Base-by-base conservation (phyloP, 371 early-diverging fungal species). In the Mortierella sp. region DNA sequence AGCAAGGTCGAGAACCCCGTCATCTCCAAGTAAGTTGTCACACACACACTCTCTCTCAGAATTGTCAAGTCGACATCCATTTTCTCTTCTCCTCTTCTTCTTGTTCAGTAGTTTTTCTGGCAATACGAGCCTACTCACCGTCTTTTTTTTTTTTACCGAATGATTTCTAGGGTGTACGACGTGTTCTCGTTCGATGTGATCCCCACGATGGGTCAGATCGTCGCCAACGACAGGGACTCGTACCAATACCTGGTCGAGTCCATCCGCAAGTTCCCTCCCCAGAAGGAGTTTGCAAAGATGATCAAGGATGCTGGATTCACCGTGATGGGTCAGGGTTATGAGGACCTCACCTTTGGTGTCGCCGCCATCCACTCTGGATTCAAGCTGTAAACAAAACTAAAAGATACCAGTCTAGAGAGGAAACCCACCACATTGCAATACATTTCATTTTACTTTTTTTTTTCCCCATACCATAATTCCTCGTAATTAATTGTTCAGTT, bases 201-300 rank as follows among this genome's bases (percentile, higher is more conserved):
- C 73, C 99, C 99, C 2, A 87, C 88, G 10, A 85, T 99, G 61
- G 99, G 99, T 37, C 93, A 94, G 78, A 76, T 95, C 37, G 92
- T 99, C 67, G 98, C 99, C 22, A 90, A 93, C 53, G 99, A 99
- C 85, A 93, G 95, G 34, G 94, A 93, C 41, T 97, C 97, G 37
- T 99, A 99, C 85, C 95, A 97, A 86, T 99, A 99, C 80, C 90
- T 99, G n/a, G 99, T 99, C n/a, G 99, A 99, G 82, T 95, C 95
- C 73, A 99, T 99, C 76, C 93, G 98, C 76, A 93, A 93, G 86
- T 99, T 99, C 91, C 97, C 97, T 37, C 81, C 91, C n/a, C 98
- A 99, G 89, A 89, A 90, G 66, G 90, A 91, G 76, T 99, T 99
- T 90, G 95, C 95, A 5, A 85, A 92, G 73, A 96, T 99, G 88